A percentile compares a stretch with the other conserved stretches of the same genome.
phyloP scores from a whole-genome alignment of 257 asterid species.

The Catharanthus roseus region DNA sequence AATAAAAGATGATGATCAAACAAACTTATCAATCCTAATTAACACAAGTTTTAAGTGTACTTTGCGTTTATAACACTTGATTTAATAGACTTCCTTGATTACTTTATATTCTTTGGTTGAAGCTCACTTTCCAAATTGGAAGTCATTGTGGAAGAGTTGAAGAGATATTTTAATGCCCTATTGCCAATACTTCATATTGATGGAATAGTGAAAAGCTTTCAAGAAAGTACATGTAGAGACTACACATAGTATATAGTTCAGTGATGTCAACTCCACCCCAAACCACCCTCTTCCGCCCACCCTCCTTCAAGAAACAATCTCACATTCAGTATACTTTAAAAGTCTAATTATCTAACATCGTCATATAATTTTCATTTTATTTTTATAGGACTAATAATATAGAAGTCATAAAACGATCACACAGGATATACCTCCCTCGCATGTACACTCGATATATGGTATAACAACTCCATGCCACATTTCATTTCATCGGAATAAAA shows the following conservation, averaged over 20 bases:
- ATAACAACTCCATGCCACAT: no score
- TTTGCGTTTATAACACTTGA: slow-evolving; percentile 20
- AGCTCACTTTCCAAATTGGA: slow-evolving; percentile 16
- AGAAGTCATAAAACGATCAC: no score
- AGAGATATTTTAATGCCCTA: slow-evolving; percentile 13
- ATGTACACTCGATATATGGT: no score
- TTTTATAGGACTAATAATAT: no score
- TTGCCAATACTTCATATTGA: slow-evolving; percentile 16
- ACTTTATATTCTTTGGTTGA: slow-evolving; percentile 3
- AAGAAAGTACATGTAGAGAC: neutral
- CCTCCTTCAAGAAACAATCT: no score
- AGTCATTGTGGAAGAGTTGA: slow-evolving; percentile 11
- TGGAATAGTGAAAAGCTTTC: slow-evolving; percentile 6
- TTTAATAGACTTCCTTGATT: slow-evolving; percentile 5
- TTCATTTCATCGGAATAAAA: neutral
- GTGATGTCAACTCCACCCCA: slow-evolving; percentile 14
- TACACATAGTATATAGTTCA: neutral
- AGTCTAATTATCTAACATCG: no score
- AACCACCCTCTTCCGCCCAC: no score
- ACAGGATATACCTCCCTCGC: no score
- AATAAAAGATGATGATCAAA: neutral
- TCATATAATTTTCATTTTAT: no score
- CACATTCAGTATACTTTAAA: no score
- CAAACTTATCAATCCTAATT: slow-evolving; percentile 2
- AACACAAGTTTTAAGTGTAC: slow-evolving; percentile 8